Evolutionary conservation across 768 basidiomycete genomes (phyloP).

Genomic region (Lentinula lateritia): DNA sequence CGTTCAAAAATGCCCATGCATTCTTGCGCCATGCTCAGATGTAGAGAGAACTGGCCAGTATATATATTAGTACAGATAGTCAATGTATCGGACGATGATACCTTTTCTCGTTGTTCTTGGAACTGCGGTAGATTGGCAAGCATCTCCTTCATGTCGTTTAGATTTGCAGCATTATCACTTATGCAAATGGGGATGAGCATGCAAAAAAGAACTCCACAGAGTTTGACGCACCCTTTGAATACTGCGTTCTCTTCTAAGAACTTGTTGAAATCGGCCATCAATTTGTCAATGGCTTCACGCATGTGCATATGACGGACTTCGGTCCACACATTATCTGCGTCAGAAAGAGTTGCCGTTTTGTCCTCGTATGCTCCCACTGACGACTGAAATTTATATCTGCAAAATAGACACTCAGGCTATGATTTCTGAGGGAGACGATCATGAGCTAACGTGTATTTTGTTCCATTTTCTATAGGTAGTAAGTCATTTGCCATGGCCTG

Average conservation of each 20-base stretch:
- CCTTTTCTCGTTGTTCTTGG: conserved; percentile 94
- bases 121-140: conserved; percentile 91
- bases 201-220: conserved; percentile 3
- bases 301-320: conserved; percentile 96
- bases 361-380: conserved; percentile 83
- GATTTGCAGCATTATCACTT: conserved; percentile 71
- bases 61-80: background rate
- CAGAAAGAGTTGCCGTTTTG: conserved; percentile 80
- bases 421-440: background rate
- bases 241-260: conserved; percentile 94
- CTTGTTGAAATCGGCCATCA: conserved; percentile 93
- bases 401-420: background rate
- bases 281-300: conserved; percentile 95
- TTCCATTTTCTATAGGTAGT: conserved; percentile 81
- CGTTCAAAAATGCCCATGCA: conserved; percentile 93
- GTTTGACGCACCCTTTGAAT: conserved; percentile 68
- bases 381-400: conserved; percentile 90
- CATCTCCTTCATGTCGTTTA: conserved; percentile 99
- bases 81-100: conserved; percentile 16
- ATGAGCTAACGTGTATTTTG: conserved; percentile 71
- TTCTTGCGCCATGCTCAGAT: conserved; percentile 96
- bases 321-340: conserved; percentile 87
- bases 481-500: conserved; percentile 98
- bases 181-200: conserved; percentile 5
- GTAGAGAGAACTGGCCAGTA: conserved; percentile 79